These are phyloP conservation scores for Cymodocea nodosa DNA, from an alignment of 116 monocot genomes.

Conservation along the genomic window DNA sequence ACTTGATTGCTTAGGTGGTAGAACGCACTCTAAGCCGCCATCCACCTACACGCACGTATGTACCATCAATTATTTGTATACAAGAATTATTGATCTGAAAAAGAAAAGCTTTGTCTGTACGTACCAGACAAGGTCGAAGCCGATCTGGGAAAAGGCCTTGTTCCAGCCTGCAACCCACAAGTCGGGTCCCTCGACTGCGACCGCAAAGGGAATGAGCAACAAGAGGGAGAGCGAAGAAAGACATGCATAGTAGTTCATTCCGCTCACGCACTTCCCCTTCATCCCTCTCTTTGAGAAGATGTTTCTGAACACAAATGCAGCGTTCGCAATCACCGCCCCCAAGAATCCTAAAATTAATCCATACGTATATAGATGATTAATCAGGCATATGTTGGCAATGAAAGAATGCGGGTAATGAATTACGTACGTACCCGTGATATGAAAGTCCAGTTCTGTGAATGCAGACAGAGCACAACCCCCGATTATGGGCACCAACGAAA, in stretches of 20 bases:
- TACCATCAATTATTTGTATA: no score
- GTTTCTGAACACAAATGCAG: constrained; percentile 84
- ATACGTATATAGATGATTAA: no score
- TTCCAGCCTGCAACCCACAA: constrained; percentile 81
- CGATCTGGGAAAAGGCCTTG: constrained; percentile 48
- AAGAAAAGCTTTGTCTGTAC: no score
- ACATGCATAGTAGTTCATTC: constrained; percentile 93
- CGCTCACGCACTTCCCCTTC: constrained; percentile 86
- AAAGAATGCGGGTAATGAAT: no score
- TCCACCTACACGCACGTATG: no score
- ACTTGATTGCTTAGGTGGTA: constrained; percentile 41
- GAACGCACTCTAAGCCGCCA: constrained; percentile 22
- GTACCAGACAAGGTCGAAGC: constrained; percentile 63
- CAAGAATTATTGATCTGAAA: no score
- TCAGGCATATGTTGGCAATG: no score
- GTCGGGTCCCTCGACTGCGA: constrained; percentile 72
- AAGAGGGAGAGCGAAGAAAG: constrained; percentile 67
- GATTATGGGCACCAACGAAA: constrained; percentile 84
- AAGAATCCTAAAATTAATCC: constrained; percentile 93
- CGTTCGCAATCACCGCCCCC: constrained; percentile 90
- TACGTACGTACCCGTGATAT: constrained; percentile 93
- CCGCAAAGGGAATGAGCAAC: constrained; percentile 64
- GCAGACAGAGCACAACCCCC: constrained; percentile 87
- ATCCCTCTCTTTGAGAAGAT: constrained; percentile 93
- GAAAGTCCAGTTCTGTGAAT: constrained; percentile 79